Evolutionary conservation across 495 filamentous ascomycete genomes (phyloP), one percentile per base, ranked within the genome.

Genomic region (Penicillium desertorum): DNA sequence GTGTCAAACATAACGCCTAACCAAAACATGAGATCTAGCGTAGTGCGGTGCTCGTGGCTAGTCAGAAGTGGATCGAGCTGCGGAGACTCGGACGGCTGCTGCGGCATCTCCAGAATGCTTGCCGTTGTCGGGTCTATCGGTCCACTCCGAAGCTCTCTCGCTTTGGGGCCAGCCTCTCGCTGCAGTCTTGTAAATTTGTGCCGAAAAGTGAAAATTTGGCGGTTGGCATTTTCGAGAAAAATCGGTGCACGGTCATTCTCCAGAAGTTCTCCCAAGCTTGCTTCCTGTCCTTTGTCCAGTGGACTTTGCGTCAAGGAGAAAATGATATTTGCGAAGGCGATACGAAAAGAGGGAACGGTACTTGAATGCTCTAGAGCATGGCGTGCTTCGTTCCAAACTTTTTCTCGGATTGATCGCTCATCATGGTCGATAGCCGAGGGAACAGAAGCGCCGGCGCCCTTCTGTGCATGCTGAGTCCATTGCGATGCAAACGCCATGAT

Each of bases 1-100:
- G 77, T 81, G 51, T 81, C 78, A 48, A 79, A 78, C 77, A 80
- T 81, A n/a, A 81, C 60, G 0, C 70, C 75, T 16, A 81, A 67
- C 78, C 78, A 81, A 49, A 71, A 77, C n/a, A 81, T 58, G 10
- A 76, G 69, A 45, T 70, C 65, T 6, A 80, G 60, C 0, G 77
- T 80, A 25, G 62, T 58, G 41, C 67, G 67, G 44, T 80, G 64
- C 20, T 71, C 71, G 11, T 53, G 20, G 22, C 54, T 66, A n/a
- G 61, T 36, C 16, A 65, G 56, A 46, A 58, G 59, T 10, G 57
- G 25, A 52, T 62, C 60, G 10, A 36, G 5, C 3, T 37, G 32
- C 0, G 39, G 20, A 16, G 51, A 20, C 19, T 9, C 39, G 22
- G 58, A 54, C 1, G 43, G 45, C 0, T 23, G 45, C 0, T 23